These are phyloP conservation scores for Ogataea glucozyma DNA, from an alignment of 805 yeast genomes.

Conservation along the genomic window DNA sequence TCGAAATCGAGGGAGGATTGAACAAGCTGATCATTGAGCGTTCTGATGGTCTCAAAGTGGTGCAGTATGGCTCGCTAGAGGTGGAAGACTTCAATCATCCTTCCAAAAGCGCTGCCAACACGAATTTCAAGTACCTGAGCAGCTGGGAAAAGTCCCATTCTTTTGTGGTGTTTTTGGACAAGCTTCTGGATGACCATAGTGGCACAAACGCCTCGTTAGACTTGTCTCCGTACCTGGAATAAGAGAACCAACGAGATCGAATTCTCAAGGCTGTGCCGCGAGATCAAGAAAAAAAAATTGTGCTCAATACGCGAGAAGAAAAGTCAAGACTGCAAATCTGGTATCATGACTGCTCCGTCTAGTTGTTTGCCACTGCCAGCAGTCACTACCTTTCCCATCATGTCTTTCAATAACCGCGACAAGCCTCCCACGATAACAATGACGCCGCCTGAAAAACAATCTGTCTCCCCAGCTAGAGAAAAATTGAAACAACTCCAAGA, in stretches of 20 bases:
- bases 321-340: neutral
- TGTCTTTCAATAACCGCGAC: neutral
- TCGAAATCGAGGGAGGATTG: conserved; percentile 14
- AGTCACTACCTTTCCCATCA: no score
- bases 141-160: neutral
- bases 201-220: neutral
- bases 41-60: conserved; percentile 20
- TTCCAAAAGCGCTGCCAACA: conserved; percentile 16
- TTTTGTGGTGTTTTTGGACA: neutral
- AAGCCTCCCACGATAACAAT: conserved; percentile 5
- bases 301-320: conserved; percentile 6
- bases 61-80: conserved; percentile 9
- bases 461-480: conserved; percentile 8
- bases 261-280: conserved; percentile 11
- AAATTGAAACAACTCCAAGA: conserved; percentile 13
- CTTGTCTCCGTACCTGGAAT: no score
- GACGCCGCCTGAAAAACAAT: conserved; percentile 4
- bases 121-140: conserved; percentile 17
- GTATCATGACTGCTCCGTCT: no score
- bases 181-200: neutral
- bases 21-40: conserved; percentile 31
- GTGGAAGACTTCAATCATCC: conserved; percentile 36
- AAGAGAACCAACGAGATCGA: no score
- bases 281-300: conserved; percentile 6
- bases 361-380: no score